Conservation (phyloP, 2,329 filamentous ascomycete species). For the Trichoderma guizhouense region DNA sequence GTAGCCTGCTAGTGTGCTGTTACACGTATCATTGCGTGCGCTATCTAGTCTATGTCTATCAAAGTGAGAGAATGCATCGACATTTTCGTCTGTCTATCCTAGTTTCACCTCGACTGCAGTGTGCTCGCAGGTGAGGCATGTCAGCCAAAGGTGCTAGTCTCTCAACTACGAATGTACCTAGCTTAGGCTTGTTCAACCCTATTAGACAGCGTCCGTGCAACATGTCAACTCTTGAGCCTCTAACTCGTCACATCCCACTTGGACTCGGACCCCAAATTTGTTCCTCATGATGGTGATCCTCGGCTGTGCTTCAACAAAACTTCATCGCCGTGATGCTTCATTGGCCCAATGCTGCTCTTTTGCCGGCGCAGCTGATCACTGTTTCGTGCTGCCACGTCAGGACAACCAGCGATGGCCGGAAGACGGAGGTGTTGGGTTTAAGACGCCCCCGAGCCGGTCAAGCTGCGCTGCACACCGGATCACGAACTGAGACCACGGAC, state of each 20-base stretch:
- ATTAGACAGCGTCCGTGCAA: conserved; percentile 3
- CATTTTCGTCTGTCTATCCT: not conserved
- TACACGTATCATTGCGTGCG: conserved; percentile 7
- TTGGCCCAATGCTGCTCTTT: conserved; percentile 13
- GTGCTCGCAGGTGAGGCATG: not conserved
- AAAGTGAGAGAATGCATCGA: not conserved
- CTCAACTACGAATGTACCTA: not conserved
- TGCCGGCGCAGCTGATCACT: conserved; percentile 18
- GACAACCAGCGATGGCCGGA: conserved; percentile 7
- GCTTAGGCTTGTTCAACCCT: conserved; percentile 5
- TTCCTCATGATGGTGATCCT: conserved; percentile 15
- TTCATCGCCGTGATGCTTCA: conserved; percentile 4
- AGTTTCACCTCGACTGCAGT: not conserved
- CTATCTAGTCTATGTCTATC: not conserved
- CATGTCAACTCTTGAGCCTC: conserved; percentile 12
- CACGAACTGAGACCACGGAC: not conserved
- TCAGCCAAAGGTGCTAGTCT: not conserved
- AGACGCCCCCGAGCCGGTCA: not conserved
- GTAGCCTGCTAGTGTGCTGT: not conserved
- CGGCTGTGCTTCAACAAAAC: conserved; percentile 9
- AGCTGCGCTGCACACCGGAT: conserved; percentile 4
- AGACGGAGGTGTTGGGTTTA: not conserved
- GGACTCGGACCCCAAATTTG: not conserved
- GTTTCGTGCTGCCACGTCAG: conserved; percentile 20
- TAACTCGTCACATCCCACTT: conserved; percentile 11